Percentiles rank a stretch among this genome's conserved stretches.
phyloP scores from a whole-genome alignment of 768 basidiomycete genomes.

The Serendipita sp. region DNA sequence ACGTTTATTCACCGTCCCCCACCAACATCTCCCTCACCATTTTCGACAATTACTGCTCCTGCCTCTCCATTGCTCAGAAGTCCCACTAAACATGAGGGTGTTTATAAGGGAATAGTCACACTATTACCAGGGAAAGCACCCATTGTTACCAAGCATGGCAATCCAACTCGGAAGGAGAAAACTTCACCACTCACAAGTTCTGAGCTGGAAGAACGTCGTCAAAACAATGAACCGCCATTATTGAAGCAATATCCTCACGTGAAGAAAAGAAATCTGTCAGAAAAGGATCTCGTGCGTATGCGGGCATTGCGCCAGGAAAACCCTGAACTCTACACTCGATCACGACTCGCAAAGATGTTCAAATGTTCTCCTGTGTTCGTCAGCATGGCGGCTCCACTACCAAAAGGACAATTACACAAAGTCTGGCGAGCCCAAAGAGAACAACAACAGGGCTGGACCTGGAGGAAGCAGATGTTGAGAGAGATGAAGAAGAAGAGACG shows the following conservation, averaged over 20 bases:
- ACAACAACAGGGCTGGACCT: constrained; percentile 45
- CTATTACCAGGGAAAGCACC: neutral
- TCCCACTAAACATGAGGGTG: constrained; percentile 9
- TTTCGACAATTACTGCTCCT: constrained; percentile 52
- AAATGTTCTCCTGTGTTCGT: constrained; percentile 55
- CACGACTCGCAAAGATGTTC: constrained; percentile 60
- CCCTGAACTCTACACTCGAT: constrained; percentile 43
- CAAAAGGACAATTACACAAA: constrained; percentile 30
- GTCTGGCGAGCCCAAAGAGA: constrained; percentile 34
- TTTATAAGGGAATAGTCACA: neutral
- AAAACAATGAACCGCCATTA: neutral
- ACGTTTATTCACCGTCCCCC: constrained; percentile 81
- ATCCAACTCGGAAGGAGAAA: neutral
- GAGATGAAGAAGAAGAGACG: constrained; percentile 53
- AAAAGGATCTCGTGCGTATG: constrained; percentile 39
- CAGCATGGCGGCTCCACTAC: constrained; percentile 43
- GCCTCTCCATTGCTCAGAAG: constrained; percentile 51
- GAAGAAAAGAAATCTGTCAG: constrained; percentile 26
- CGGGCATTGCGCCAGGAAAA: constrained; percentile 39
- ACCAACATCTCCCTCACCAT: constrained; percentile 55
- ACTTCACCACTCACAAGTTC: neutral
- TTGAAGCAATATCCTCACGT: neutral
- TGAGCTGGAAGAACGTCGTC: neutral
- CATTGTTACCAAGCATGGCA: neutral
- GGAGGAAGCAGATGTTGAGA: constrained; percentile 41